Evolutionary conservation across 2,329 filamentous ascomycete species (phyloP), one percentile per base, ranked within the genome.

Genomic region (Cercospora nicotianae): DNA sequence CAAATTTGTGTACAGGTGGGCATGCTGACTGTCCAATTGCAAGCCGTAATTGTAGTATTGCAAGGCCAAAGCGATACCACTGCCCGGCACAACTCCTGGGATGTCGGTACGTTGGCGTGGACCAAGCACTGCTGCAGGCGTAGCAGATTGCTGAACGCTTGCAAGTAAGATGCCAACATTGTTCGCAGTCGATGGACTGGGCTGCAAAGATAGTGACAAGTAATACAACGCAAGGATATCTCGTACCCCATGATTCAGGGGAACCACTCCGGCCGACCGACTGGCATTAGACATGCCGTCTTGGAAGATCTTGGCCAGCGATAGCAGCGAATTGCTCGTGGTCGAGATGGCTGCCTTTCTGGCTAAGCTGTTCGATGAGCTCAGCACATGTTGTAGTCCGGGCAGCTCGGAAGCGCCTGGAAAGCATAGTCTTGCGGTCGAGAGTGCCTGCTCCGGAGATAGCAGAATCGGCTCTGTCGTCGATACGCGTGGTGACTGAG

Each of bases 141-240:
- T 75, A 2, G 74, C 76, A 28, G 83, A 84, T 73, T 96, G 93
- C 76, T 97, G 95, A 20, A 98, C 91, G 66, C 95, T 92, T 5
- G 95, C 95, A n/a, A 99, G 87, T 30, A 99, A 84, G 65, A 99
- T 99, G 3, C 95, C 95, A 12, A 99, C 94, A 77, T 99, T 99
- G 78, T 99, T 99, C 0, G 95, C 95, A 0, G 95, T 99, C 0
- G 95, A 99, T 2, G 95, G 95, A 75, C 95, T 98, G 59, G 95
- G 94, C 71, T 97, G 95, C 2, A 99, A 85, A 0, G 95, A 96
- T 3, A 99, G 83, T 0, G 95, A 99, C 2, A 99, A 84, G 76
- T 99, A 99, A 79, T 99, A 99, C 12, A 99, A 86, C 1, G 94
- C 92, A 39, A 99, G 81, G 42, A 99, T 98, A 75, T 99, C 95